These are phyloP conservation scores for Boletus rubropictus DNA, from an alignment of 768 basidiomycete species.

Conservation along the genomic window DNA sequence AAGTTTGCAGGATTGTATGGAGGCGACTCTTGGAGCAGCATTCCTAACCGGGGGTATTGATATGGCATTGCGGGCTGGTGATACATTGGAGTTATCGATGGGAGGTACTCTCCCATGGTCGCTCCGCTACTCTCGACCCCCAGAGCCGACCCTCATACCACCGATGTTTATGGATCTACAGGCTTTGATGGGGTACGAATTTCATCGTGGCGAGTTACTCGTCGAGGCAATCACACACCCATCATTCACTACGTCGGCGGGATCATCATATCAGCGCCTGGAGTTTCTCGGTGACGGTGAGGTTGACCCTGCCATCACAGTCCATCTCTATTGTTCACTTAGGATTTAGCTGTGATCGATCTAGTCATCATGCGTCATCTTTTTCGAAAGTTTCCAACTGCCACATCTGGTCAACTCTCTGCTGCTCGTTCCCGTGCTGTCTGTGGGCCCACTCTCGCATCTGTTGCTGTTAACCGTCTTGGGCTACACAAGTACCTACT, in stretches of 20 bases:
- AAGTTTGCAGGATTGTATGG: constrained; percentile 84
- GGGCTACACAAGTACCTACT: constrained; percentile 65
- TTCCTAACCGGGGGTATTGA: constrained; percentile 68
- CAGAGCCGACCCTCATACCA: constrained; percentile 34
- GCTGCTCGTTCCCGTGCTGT: constrained; percentile 65
- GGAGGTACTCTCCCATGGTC: constrained; percentile 70
- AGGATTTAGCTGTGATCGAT: constrained; percentile 55
- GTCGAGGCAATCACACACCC: constrained; percentile 84
- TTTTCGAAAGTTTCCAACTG: constrained; percentile 59
- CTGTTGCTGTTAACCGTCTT: constrained; percentile 58
- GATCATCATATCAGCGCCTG: constrained; percentile 73
- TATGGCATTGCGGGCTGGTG: constrained; percentile 61
- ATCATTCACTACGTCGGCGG: constrained; percentile 51
- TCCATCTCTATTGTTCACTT: constrained; percentile 5
- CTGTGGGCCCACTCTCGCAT: constrained; percentile 69
- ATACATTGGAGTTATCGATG: constrained; percentile 60
- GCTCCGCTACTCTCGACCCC: constrained; percentile 42
- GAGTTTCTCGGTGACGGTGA: constrained; percentile 89
- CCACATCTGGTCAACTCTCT: constrained; percentile 73
- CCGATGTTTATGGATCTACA: constrained; percentile 53
- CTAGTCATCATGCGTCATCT: constrained; percentile 69
- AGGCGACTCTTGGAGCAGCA: constrained; percentile 74
- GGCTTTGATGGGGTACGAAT: constrained; percentile 62
- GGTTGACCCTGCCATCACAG: constrained; percentile 15
- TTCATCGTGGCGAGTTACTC: constrained; percentile 56